A percentile compares a stretch with the other conserved stretches of the same genome.
phyloP scores from a whole-genome alignment of 768 basidiomycete genomes.

The Scleroderma bovista region DNA sequence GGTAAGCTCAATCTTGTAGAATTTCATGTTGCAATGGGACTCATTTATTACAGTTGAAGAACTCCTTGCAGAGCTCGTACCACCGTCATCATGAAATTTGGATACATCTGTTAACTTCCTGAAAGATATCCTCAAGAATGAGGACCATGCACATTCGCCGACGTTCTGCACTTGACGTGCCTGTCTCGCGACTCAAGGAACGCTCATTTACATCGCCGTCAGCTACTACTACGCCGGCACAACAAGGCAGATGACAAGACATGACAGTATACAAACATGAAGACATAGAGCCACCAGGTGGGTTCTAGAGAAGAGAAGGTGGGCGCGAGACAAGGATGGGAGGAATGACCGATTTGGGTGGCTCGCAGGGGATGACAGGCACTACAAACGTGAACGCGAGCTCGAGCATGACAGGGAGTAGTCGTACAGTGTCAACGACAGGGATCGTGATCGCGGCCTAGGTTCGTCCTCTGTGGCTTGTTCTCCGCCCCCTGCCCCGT shows the following conservation, averaged over 20 bases:
- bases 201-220: constrained; percentile 63
- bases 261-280: constrained; percentile 90
- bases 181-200: constrained; percentile 57
- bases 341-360: constrained; percentile 78
- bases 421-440: constrained; percentile 24
- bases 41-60: constrained; percentile 91
- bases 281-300: constrained; percentile 50
- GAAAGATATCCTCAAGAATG: constrained; percentile 82
- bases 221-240: constrained; percentile 45
- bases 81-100: constrained; percentile 87
- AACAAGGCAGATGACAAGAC: constrained; percentile 59
- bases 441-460: constrained; percentile 25
- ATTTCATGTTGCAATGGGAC: constrained; percentile 97
- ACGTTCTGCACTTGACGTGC: constrained; percentile 42
- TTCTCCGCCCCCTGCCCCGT: constrained; percentile 40
- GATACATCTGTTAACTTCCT: constrained; percentile 86
- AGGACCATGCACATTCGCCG: constrained; percentile 72
- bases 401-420: constrained; percentile 9
- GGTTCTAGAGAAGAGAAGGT: constrained; percentile 77
- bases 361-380: constrained; percentile 39
- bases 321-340: constrained; percentile 72
- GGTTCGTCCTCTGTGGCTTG: constrained; percentile 25
- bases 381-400: constrained; percentile 30
- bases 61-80: constrained; percentile 85
- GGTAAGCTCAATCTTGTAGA: constrained; percentile 94